Evolutionary conservation across 2,329 filamentous ascomycete species (phyloP), one percentile per base, ranked within the genome.

Genomic region (Fusarium ambrosium): DNA sequence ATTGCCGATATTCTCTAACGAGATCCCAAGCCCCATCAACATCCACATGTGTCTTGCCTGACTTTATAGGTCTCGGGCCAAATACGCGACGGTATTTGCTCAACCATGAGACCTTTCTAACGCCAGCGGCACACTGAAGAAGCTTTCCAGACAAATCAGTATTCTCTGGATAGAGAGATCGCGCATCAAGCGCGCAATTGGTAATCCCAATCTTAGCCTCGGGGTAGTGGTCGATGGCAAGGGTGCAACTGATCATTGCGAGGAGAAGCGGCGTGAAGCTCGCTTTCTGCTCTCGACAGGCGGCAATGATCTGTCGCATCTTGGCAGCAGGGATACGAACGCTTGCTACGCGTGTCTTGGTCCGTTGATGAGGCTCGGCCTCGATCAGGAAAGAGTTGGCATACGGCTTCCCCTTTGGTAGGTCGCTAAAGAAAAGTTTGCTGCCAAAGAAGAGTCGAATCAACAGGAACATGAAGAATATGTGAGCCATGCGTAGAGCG

Each of bases 211-310:
- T 64, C 45, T 74, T 76, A 0, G 78, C 78, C 8, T 77, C 59
- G 0, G 76, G 78, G 29, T 78, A 80, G 18, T 66, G 72, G 18
- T 80, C 78, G 13, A 37, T 66, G 1, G 71, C 71, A 5, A 79
- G 55, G 1, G 76, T 72, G 36, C 63, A 63, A 2, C 64, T 22
- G 5, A 72, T n/a, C 58, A 74, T 60, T 3, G 69, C 60, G 1
- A 64, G 69, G 3, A 80, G 32, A 1, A 80, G 64, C 1, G 78
- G 76, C 1, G 78, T 80, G 14, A 80, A 78, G 0, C 72, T 80
- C 8, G 73, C 70, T 0, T 73, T 58, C 10, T 71, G 39, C 14
- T 61, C 62, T 4, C 77, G 78, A 27, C 78, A 80, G 2, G 75
- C 75, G 0, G 39, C 20, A 13, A 77, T 32, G 1, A 77, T 71